A percentile compares a stretch with the other conserved stretches of the same genome.
These are phyloP conservation scores for Malus sylvestris DNA, from an alignment of 306 rosid genomes.

Conservation along the genomic window DNA sequence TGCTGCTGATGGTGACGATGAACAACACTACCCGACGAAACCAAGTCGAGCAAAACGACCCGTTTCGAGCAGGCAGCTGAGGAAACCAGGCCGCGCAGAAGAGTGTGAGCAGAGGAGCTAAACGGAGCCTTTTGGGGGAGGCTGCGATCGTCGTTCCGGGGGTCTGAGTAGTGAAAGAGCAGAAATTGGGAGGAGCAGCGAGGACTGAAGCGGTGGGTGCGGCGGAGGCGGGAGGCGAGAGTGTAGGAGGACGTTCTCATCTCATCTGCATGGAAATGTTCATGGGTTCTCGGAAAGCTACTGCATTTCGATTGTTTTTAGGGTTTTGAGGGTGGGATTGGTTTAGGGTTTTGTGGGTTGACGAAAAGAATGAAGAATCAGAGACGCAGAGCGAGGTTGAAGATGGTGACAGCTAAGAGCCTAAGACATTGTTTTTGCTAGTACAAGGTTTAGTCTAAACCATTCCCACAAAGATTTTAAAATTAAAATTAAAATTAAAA, in stretches of 20 bases:
- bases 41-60: conserved; percentile 18
- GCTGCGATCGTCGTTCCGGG: background rate
- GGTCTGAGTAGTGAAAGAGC: conserved; percentile 21
- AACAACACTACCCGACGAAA: conserved; percentile 18
- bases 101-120: conserved; percentile 12
- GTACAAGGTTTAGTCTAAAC: background rate
- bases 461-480: background rate
- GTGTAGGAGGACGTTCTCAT: conserved; percentile 7
- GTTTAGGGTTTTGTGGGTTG: background rate
- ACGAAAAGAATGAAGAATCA: background rate
- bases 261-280: background rate
- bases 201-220: conserved; percentile 5
- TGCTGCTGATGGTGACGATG: background rate
- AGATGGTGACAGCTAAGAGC: background rate
- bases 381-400: background rate
- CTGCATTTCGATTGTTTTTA: background rate
- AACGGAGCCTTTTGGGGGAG: conserved; percentile 10
- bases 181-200: conserved; percentile 10
- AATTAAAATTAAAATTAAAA: too few relatives aligned
- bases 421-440: background rate
- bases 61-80: conserved; percentile 21
- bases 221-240: conserved; percentile 32
- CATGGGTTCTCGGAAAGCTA: background rate
- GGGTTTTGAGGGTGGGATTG: background rate
- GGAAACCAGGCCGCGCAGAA: conserved; percentile 1